Conservation (phyloP, 1,139 yeast genomes). For the Zygosaccharomyces sapae region DNA sequence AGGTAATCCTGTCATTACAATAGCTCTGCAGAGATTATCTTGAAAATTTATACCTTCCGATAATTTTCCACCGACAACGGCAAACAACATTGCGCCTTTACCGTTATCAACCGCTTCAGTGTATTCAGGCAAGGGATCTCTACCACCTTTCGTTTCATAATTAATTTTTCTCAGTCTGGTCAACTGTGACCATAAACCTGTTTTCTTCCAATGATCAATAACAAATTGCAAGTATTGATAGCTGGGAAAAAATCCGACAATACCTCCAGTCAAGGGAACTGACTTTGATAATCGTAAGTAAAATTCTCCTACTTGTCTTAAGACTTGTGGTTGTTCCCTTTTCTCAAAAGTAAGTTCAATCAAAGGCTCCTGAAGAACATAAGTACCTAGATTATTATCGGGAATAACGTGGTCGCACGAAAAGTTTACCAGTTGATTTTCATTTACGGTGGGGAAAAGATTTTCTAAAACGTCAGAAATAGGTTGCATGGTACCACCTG, state of each 20-base stretch:
- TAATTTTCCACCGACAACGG: conserved; percentile 91
- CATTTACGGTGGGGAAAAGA: conserved; percentile 58
- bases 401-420: conserved; percentile 88
- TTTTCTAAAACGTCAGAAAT: conserved; percentile 60
- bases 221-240: conserved; percentile 65
- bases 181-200: conserved; percentile 38
- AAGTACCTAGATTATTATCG: conserved; percentile 57
- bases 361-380: conserved; percentile 43
- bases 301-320: conserved; percentile 49
- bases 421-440: conserved; percentile 48
- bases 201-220: conserved; percentile 48
- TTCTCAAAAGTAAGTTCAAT: conserved; percentile 70
- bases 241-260: conserved; percentile 82
- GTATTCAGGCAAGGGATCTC: conserved; percentile 49
- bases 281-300: conserved; percentile 42
- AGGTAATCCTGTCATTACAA: conserved; percentile 84
- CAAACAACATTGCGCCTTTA: conserved; percentile 64
- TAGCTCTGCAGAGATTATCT: conserved; percentile 81
- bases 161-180: conserved; percentile 45
- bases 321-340: conserved; percentile 47
- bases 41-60: conserved; percentile 94
- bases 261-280: conserved; percentile 59
- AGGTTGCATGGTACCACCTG: conserved; percentile 98
- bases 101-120: conserved; percentile 37
- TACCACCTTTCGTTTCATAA: conserved; percentile 54